Percentiles rank a stretch among this genome's conserved stretches.
Conservation (phyloP, 345 rosid species). For the Gossypium bickii region DNA sequence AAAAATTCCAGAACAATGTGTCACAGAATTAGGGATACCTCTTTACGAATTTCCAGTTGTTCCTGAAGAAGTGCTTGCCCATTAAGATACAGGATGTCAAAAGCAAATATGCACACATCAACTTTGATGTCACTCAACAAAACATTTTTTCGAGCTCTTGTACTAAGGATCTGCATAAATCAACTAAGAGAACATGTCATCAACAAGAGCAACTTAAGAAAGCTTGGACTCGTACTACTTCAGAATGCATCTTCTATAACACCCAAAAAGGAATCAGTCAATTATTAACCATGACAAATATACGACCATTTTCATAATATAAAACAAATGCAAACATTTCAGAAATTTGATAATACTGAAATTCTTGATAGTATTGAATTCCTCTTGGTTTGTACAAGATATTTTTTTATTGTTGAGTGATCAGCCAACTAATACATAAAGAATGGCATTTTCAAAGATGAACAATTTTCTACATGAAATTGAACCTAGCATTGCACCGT, state of each 20-base stretch:
- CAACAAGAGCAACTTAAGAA: conserved; percentile 19
- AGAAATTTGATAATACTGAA: not conserved
- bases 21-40: conserved; percentile 41
- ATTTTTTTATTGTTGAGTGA: not conserved
- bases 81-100: conserved; percentile 78
- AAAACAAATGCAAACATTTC: not conserved
- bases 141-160: conserved; percentile 87
- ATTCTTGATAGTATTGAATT: not conserved
- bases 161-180: conserved; percentile 57
- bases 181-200: not conserved
- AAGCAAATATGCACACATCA: conserved; percentile 87
- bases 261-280: not conserved
- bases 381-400: not conserved
- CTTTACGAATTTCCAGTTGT: conserved; percentile 64
- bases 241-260: not conserved
- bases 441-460: not conserved
- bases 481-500: not conserved
- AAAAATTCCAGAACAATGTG: not conserved
- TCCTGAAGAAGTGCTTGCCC: conserved; percentile 77
- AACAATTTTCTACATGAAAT: not conserved
- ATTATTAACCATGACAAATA: not conserved
- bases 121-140: conserved; percentile 75
- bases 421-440: not conserved
- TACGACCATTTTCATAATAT: not conserved
- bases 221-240: conserved; percentile 3